Base-by-base conservation (phyloP, 169 alveolate genomes). In the Plasmodium inui region DNA sequence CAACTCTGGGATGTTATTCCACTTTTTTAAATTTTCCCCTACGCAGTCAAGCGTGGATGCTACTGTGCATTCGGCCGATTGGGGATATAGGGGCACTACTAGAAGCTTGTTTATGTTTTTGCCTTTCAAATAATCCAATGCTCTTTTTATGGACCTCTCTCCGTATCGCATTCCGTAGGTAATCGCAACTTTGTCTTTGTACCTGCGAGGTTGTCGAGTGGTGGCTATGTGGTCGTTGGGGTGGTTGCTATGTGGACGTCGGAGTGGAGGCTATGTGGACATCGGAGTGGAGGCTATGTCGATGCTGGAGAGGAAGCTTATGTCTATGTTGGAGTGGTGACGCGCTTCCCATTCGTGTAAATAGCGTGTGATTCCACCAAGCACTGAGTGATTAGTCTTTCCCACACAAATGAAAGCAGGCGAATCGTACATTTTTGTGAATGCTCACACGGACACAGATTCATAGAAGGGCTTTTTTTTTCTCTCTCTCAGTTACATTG, bases 71-170 rank as follows among this genome's bases (percentile, higher is more conserved):
- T 92, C 96, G 7, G 96, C 94, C 28, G 96, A 74, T 61, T 95
- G 97, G 9, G 97, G 97, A 32, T 95, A 95, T 67, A 95, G 91
- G 32, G 97, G 97, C 9, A 95, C 34, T 14, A 95, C 92, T 83
- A 95, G 61, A n/a, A 95, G 91, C 50, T 93, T 92, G 83, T 93
- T 86, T 84, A 90, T 84, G 26, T 90, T 84, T 55, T 79, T 82
- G 34, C 34, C 46, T 78, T 80, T 94, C 83, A 93, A 84, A 44
- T 67, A 41, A n/a, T 86, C 71, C 70, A 95, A 70, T 41, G 81
- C 96, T 2, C 70, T 28, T 34, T 84, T 70, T 72, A 95, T 78
- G 41, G 94, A 61, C 2, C 94, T 89, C 46, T 80, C 91, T 22
- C 97, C 97, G 28, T 95, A 95, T 37, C 97, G 89, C 96, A 95